Conservation (phyloP, 345 rosid genomes). For the Turnera subulata region DNA sequence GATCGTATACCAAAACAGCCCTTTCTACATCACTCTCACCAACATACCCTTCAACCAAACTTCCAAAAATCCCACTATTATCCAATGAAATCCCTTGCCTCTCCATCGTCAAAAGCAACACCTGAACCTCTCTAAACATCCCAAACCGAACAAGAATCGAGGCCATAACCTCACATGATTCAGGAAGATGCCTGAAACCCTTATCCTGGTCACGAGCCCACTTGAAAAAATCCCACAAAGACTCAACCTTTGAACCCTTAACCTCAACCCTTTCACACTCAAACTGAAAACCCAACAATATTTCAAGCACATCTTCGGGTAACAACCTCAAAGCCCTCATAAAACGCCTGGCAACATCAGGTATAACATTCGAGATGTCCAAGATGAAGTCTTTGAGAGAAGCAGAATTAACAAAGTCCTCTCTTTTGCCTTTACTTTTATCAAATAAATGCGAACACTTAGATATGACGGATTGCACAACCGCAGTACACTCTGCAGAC, state of each 20-base stretch:
- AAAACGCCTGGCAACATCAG: constrained; percentile 50
- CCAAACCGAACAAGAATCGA: constrained; percentile 44
- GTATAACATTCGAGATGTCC: constrained; percentile 52
- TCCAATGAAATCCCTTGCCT: constrained; percentile 36
- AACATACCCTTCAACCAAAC: constrained; percentile 47
- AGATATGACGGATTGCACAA: constrained; percentile 29
- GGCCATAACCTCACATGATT: constrained; percentile 56
- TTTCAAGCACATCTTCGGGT: constrained; percentile 59
- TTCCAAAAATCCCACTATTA: constrained; percentile 34
- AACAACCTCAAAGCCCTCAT: constrained; percentile 38
- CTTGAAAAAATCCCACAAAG: constrained; percentile 63
- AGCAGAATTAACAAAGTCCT: constrained; percentile 22
- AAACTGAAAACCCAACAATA: constrained; percentile 43
- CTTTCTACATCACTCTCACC: constrained; percentile 42
- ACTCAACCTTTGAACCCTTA: constrained; percentile 42
- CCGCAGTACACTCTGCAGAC: constrained; percentile 21
- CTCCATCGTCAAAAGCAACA: constrained; percentile 47
- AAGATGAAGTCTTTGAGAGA: constrained; percentile 48
- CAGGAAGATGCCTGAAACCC: constrained; percentile 55
- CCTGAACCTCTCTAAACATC: constrained; percentile 59
- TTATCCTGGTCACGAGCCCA: constrained; percentile 36
- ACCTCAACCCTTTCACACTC: constrained; percentile 35
- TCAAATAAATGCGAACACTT: constrained; percentile 21
- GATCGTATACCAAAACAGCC: constrained; percentile 50
- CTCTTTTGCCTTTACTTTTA: constrained; percentile 8